Base-by-base conservation (phyloP, 2,329 filamentous ascomycete genomes). In the Pseudocercospora vitis region DNA sequence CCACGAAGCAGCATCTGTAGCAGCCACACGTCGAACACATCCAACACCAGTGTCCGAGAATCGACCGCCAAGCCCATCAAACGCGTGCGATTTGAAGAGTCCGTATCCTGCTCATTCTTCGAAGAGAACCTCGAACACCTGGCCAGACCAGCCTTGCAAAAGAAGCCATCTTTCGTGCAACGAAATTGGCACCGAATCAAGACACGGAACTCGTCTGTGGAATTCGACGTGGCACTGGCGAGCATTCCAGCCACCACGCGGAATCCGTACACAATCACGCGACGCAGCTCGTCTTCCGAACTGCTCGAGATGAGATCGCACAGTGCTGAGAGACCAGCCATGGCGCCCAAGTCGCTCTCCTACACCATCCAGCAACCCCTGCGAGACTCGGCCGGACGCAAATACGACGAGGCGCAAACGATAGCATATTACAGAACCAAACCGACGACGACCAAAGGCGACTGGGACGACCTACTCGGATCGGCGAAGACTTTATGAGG, bases 21-120 rank as follows among this genome's bases (percentile, higher is more conserved):
- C 40, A 58, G 50, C 50, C 45, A 53, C 19, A 58, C 56, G 9
- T 55, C 49, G 46, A 52, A 53, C 18, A 48, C 54, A 12, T 35
- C 32, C 32, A 14, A 35, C 32, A 31, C 24, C 12, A 50, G 33
- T 19, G 33, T 33, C 11, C 32, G 19, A 16, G 16, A 8, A 18
- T 52, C 50, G 11, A 35, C 50, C 19, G 42, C 53, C 7, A 58
- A 58, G 19, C 46, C 52, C 19, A 50, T 49, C 21, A 58, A 58
- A 40, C 33, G 50, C 14, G 56, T 58, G 4, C 50, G 56, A 14
- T 58, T 58, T 9, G 45, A 58, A 31, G 56, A 58, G 31, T 53
- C 52, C 9, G 56, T 55, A 26, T 56, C 53, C 39, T 58, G 56
- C 42, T 56, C 56, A 3, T 58, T 56, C 40, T 58, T 56, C 40